phyloP scores from a whole-genome alignment of 2,329 filamentous ascomycete genomes.

The Fusarium guadeloupense region DNA sequence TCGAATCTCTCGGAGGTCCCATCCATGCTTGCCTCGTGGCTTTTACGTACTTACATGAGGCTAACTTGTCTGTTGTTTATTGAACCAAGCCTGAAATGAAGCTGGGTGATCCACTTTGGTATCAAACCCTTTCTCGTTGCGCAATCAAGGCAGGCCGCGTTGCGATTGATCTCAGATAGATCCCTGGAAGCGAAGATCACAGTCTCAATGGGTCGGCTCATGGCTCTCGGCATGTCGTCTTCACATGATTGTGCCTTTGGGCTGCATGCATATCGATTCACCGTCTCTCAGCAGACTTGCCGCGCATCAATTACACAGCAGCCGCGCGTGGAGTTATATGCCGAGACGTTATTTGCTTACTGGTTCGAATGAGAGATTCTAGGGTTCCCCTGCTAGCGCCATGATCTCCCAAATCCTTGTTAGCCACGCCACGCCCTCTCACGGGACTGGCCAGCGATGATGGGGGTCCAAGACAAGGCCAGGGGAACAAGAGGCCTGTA shows the following conservation, averaged over 20 bases:
- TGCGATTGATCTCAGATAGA: not conserved
- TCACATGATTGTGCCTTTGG: slow-evolving; percentile 6
- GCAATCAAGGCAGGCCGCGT: not conserved
- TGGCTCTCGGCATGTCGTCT: not conserved
- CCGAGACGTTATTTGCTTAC: slow-evolving; percentile 12
- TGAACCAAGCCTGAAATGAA: not conserved
- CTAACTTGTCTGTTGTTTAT: not conserved
- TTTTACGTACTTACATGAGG: slow-evolving; percentile 9
- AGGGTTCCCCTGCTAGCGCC: slow-evolving; percentile 29
- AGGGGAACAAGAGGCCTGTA: slow-evolving; percentile 20
- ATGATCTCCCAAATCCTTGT: slow-evolving; percentile 40
- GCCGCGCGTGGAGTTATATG: slow-evolving; percentile 11
- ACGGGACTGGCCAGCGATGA: not conserved
- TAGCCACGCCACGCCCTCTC: slow-evolving; percentile 32
- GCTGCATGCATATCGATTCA: not conserved
- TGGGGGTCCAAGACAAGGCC: not conserved
- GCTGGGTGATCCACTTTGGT: not conserved
- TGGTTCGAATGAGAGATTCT: not conserved
- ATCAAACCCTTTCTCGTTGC: not conserved
- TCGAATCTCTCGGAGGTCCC: not conserved
- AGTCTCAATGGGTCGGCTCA: not conserved
- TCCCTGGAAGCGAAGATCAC: slow-evolving; percentile 12
- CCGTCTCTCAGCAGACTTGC: not conserved
- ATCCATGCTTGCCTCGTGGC: slow-evolving; percentile 36
- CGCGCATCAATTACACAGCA: slow-evolving; percentile 3